Evolutionary conservation across 495 filamentous ascomycete species (phyloP), one percentile per base, ranked within the genome.

Genomic region (Halenospora varia): DNA sequence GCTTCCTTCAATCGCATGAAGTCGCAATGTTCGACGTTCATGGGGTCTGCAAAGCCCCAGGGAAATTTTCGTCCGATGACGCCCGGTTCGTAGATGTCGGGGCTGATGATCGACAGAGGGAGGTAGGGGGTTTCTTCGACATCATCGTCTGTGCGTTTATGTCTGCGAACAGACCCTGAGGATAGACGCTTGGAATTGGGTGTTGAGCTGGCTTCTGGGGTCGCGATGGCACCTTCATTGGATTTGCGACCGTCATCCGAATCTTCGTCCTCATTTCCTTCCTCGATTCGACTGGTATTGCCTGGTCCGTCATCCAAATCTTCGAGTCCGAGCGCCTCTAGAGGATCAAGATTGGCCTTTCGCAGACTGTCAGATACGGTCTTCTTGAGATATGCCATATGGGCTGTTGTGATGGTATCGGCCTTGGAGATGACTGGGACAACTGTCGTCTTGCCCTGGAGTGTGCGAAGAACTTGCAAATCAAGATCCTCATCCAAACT

Each of bases 351-450:
- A 51, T 89, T 90, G 20, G 91, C 86, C 62, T 84, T 81, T 71
- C 92, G 90, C 40, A 98, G 76, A 59, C 88, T 93, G 46, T 86
- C 83, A 83, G 88, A 95, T 15, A 98, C 94, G 1, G 89, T 86
- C 70, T 86, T 88, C 75, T 94, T 96, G 46, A 98, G 83, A 67
- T 88, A 83, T n/a, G 77, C 74, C 94, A 98, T 97, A 71, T 98
- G 94, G 23, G 88, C 84, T 2, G 86, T 83, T 44, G 94, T 97
- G 62, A 97, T 89, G 13, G 91, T 97, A 69, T 98, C 94, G 35
- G 94, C 95, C 74, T 98, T 98, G 66, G 91, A 89, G 70, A 98
- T 92, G 40, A 98, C 88, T 0, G 94, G 94, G 26, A 98, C 89
- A 51, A 97, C 90, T 0, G 90, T 96, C 0, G 95, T 97, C 76